A percentile compares a stretch with the other conserved stretches of the same genome.
These are phyloP conservation scores for Drosera capensis DNA, from an alignment of 148 eudicot species.

Conservation along the genomic window DNA sequence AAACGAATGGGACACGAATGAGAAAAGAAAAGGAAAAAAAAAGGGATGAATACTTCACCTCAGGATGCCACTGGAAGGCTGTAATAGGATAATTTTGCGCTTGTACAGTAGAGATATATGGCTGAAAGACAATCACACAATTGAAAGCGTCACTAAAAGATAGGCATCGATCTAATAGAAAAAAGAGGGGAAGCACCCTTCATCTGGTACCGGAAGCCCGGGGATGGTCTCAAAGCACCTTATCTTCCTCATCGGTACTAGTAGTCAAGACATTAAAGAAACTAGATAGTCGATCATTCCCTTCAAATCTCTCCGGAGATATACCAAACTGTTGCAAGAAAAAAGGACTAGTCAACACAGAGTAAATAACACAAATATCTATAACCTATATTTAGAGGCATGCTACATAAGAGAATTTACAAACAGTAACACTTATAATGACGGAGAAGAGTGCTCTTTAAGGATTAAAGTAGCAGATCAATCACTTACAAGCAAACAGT, in stretches of 20 bases:
- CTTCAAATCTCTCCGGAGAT: conserved; percentile 66
- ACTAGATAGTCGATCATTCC: conserved; percentile 28
- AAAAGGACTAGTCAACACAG: too few species aligned
- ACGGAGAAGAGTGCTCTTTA: too few species aligned
- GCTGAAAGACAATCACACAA: too few species aligned
- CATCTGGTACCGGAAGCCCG: background rate
- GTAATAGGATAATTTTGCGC: conserved; percentile 71
- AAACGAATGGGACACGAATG: too few species aligned
- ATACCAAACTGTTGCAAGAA: conserved; percentile 55
- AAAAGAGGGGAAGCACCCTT: background rate
- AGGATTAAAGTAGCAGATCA: too few species aligned
- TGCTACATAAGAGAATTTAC: background rate
- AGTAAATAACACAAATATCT: too few species aligned
- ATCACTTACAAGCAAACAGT: too few species aligned
- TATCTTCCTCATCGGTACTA: conserved; percentile 52
- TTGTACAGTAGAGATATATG: conserved; percentile 75
- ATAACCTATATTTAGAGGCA: too few species aligned
- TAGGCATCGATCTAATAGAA: background rate
- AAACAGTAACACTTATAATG: too few species aligned
- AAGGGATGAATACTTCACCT: too few species aligned
- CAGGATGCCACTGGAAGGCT: conserved; percentile 98
- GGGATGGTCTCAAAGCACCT: conserved; percentile 29
- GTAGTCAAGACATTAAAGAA: conserved; percentile 77
- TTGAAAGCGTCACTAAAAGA: conserved; percentile 2
- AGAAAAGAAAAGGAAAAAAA: background rate